Evolutionary conservation across 768 basidiomycete species (phyloP).

Genomic region (Pleurotus ostreatus): DNA sequence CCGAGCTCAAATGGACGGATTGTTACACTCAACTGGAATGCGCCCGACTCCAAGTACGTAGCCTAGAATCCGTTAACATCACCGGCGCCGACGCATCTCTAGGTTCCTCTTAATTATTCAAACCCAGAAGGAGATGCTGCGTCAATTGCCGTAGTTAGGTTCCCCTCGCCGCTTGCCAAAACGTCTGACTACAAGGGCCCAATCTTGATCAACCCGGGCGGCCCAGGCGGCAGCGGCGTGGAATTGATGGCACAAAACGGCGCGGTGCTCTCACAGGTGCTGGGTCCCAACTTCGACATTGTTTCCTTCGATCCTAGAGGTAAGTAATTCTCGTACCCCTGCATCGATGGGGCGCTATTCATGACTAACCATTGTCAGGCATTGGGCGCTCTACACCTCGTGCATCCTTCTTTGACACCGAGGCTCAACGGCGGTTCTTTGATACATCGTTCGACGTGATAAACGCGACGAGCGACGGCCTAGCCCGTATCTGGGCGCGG

Average conservation of each 20-base stretch:
- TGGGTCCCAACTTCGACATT: conserved; percentile 42
- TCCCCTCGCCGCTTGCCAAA: conserved; percentile 27
- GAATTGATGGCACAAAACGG: conserved; percentile 20
- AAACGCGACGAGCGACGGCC: conserved; percentile 20
- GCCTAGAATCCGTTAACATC: not conserved
- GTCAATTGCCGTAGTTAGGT: conserved; percentile 37
- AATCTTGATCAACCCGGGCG: conserved; percentile 44
- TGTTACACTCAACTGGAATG: conserved; percentile 20
- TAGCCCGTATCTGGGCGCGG: conserved; percentile 28
- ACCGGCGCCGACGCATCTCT: not conserved
- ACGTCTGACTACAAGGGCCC: conserved; percentile 35
- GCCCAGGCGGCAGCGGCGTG: conserved; percentile 44
- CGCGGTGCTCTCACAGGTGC: conserved; percentile 19
- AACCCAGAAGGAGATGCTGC: conserved; percentile 33
- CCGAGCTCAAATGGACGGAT: conserved; percentile 20
- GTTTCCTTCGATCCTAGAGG: conserved; percentile 46
- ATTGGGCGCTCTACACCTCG: conserved; percentile 29
- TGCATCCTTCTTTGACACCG: conserved; percentile 30
- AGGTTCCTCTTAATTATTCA: conserved; percentile 46
- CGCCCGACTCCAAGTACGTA: conserved; percentile 20
- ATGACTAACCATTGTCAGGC: conserved; percentile 18
- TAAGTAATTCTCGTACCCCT: conserved; percentile 20
- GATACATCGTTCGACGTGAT: conserved; percentile 10
- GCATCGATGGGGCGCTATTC: not conserved
- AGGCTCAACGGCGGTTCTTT: conserved; percentile 29